Evolutionary conservation across 2,329 filamentous ascomycete genomes (phyloP).

Genomic region (Pseudopyricularia javanii): DNA sequence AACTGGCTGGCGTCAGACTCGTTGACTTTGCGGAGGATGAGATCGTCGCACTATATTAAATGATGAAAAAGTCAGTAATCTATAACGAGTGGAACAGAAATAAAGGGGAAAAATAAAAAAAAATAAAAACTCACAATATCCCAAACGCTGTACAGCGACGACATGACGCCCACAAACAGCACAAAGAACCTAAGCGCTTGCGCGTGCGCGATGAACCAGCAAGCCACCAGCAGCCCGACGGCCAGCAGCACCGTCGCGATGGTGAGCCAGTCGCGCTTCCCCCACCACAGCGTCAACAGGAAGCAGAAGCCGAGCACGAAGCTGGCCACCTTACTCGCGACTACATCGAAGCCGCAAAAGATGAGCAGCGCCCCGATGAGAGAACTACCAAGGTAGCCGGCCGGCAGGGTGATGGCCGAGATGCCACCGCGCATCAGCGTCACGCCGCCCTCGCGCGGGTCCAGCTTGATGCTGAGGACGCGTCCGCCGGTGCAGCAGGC

Average conservation of each 20-base stretch:
- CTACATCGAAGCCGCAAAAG: constrained; percentile 72
- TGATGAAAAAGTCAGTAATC: not conserved
- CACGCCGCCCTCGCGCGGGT: constrained; percentile 66
- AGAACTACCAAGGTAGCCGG: constrained; percentile 66
- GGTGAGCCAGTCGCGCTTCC: constrained; percentile 65
- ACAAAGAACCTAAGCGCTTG: constrained; percentile 58
- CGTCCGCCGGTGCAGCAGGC: constrained; percentile 60
- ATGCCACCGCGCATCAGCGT: constrained; percentile 67
- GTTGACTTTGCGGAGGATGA: constrained; percentile 71
- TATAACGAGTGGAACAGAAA: not conserved
- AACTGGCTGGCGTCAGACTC: constrained; percentile 70
- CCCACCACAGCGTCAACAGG: constrained; percentile 73
- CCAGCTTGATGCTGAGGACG: constrained; percentile 48
- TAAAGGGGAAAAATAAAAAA: not conserved
- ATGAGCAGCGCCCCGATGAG: constrained; percentile 67
- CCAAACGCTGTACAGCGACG: constrained; percentile 68
- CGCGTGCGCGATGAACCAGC: constrained; percentile 71
- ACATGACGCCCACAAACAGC: constrained; percentile 75
- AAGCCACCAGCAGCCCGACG: constrained; percentile 58
- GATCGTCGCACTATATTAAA: constrained; percentile 52
- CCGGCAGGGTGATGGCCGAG: constrained; percentile 58
- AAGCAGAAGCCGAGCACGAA: constrained; percentile 64
- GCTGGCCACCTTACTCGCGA: constrained; percentile 68
- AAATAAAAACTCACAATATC: constrained; percentile 46
- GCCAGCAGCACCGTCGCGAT: constrained; percentile 58